Base-by-base conservation (phyloP, 2,329 filamentous ascomycete genomes). In the Alternaria sp. region DNA sequence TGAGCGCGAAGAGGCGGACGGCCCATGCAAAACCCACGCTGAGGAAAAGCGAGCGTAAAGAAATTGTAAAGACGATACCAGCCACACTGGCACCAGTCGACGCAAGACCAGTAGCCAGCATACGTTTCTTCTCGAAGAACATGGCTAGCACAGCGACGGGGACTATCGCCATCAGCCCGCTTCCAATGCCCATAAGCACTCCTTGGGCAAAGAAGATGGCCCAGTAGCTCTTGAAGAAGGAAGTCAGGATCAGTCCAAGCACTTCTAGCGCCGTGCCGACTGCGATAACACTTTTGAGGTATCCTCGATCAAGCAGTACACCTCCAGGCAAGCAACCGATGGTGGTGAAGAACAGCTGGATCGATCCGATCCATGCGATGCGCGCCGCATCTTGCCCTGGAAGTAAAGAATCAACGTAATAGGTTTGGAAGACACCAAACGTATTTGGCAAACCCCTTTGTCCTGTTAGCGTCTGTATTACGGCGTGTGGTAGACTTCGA, bases 311-410 rank as follows among this genome's bases (percentile, higher is more conserved):
- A 38, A 76, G 66, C 2, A 78, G 60, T 2, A 64, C 36, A 8
- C 75, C 75, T 2, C 73, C 69, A 0, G 73, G 70, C 2, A 75
- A 67, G 32, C 75, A 76, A 1, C 75, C 64, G 14, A 74, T 65
- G 20, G 77, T 78, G 1, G 75, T 71, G n/a, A 79, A 68, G 22
- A 73, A 73, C 2, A 77, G 59, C 60, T 79, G 77, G 1, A 75
- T 73, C 22, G 71, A 76, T 8, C 77, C 78, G 27, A 79, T 78
- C 75, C 75, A 79, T 8, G 76, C 70, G 22, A 79, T 74, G 4
- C 65, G 60, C 16, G 71, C 67, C 8, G 68, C 60, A 18, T 60
- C 61, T 25, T 69, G 59, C 6, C 49, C 51, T 2, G 61, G 53
- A 27, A 71, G 56, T 22, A 68, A 18, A 46, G 62, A 22, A 6